Conservation (phyloP, 257 asterid genomes). For the Leptodermis oblonga region DNA sequence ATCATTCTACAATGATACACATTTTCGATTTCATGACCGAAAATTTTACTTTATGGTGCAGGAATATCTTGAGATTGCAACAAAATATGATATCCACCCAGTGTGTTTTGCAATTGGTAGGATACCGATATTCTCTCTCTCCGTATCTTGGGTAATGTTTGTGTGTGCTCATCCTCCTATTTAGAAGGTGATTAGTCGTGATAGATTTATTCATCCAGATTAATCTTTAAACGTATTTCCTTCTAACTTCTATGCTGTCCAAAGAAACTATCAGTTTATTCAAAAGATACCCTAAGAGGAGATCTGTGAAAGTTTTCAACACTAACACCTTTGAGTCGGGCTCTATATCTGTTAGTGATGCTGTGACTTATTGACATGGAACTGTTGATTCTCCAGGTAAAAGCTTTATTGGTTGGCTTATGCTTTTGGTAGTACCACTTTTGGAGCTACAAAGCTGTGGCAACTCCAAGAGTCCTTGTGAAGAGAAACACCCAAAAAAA, state of each 20-base stretch:
- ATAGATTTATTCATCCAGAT: background rate
- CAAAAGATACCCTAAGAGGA: background rate
- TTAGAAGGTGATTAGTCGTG: background rate
- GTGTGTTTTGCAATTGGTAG: slow-evolving; percentile 83
- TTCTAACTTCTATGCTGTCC: background rate
- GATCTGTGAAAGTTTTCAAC: background rate
- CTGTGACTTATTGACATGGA: background rate
- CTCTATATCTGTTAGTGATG: background rate
- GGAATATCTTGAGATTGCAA: slow-evolving; percentile 56
- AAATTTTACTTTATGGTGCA: slow-evolving; percentile 32
- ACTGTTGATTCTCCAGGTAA: background rate
- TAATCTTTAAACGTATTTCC: background rate
- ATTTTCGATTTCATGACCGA: background rate
- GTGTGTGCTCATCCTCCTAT: background rate
- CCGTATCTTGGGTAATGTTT: background rate
- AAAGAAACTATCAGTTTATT: background rate
- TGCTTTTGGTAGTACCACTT: slow-evolving; percentile 53
- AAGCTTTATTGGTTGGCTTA: background rate
- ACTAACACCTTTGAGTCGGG: background rate
- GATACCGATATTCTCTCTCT: background rate
- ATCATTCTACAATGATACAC: background rate
- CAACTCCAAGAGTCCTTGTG: slow-evolving; percentile 72
- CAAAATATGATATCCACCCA: slow-evolving; percentile 56
- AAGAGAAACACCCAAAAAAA: slow-evolving; percentile 81
- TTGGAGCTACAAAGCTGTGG: slow-evolving; percentile 83